Evolutionary conservation across 106 monocot genomes (phyloP), one percentile per base, ranked within the genome.

Genomic region (Dactylorhiza incarnata): DNA sequence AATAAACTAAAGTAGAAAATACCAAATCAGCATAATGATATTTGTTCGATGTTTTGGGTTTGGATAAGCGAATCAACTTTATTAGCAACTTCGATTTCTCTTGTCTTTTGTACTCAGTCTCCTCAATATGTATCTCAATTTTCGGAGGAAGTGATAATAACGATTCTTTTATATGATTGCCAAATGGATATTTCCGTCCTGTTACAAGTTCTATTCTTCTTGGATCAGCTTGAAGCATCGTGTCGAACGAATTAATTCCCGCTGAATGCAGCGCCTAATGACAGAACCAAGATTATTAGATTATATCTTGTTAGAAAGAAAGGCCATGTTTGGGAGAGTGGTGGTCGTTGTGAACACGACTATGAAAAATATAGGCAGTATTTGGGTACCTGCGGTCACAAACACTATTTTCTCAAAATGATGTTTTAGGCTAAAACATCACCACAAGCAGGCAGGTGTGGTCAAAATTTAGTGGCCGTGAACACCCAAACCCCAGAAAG

Each of bases 141-240:
- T 91, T 91, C 65, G 94, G 89, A 73, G 94, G 94, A 66, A 97
- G 91, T 24, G 87, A 86, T 61, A 71, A 20, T 13, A 97, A 25
- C 9, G 91, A 89, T 58, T 89, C 91, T 62, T 97, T 97, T 13
- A 97, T 89, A 55, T 87, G 87, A 78, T 97, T 86, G 8, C 94
- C 97, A 86, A 97, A 97, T 79, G 97, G 97, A 78, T 87, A 94
- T 63, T 91, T 94, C 49, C 97, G 85, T 54, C 91, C 94, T 74
- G 97, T 97, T 66, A 91, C 73, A 77, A 88, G 81, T 82, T 97
- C 97, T 87, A 97, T 89, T 81, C 82, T 97, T 77, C 97, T 85
- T 45, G 97, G 91, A 83, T 97, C 94, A 83, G 97, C 91, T 84
- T 88, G 86, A 76, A 65, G 78, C 88, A 97, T 45, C 3, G 82